Percentiles rank a stretch among this genome's conserved stretches.
Evolutionary conservation across 148 eudicot genomes (phyloP).

Genomic region (Cornus kousa): DNA sequence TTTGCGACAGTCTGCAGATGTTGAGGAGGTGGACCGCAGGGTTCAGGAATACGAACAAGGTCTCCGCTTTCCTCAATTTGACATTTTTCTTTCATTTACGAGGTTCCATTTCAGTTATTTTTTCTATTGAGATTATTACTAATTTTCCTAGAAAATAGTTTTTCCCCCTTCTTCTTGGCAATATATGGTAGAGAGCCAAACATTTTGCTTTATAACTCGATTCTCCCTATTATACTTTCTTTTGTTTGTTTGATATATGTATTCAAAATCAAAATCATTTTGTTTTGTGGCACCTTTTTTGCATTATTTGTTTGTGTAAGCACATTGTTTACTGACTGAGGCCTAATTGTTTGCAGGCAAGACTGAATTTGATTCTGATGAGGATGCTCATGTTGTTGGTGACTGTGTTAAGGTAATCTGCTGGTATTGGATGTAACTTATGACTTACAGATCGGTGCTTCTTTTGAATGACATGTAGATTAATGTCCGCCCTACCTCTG

Average conservation of each 20-base stretch:
- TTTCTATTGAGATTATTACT: background rate
- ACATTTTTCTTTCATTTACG: background rate
- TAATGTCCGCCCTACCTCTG: constrained; percentile 9
- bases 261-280: background rate
- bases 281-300: background rate
- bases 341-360: constrained; percentile 54
- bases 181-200: background rate
- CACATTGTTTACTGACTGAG: background rate
- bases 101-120: background rate
- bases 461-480: background rate
- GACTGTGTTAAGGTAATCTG: constrained; percentile 89
- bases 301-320: background rate
- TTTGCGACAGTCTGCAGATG: constrained; percentile 93
- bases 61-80: constrained; percentile 14
- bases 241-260: background rate
- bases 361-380: constrained; percentile 79
- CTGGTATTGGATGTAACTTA: background rate
- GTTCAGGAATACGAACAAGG: constrained; percentile 98
- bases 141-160: background rate
- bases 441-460: background rate
- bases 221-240: background rate
- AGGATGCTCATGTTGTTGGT: constrained; percentile 98
- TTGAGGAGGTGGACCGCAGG: constrained; percentile 97
- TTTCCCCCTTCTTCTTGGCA: background rate
- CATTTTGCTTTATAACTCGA: background rate